Conservation (phyloP, 495 filamentous ascomycete genomes). For the Niebla homalea region DNA sequence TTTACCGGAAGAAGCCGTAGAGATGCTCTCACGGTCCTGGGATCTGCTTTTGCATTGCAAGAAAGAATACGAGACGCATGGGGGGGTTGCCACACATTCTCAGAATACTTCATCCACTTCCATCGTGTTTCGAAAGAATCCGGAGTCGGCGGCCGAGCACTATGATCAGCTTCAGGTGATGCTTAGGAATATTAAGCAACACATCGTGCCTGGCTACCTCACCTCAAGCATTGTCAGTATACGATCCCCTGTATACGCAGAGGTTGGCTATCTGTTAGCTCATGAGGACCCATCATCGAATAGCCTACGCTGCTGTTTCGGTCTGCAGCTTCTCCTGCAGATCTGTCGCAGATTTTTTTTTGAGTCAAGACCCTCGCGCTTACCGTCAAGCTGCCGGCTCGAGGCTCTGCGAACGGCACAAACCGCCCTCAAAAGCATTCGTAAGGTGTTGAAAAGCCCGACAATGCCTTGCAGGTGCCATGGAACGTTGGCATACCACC, state of each 20-base stretch:
- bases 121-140: slow-evolving; percentile 2
- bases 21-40: slow-evolving; percentile 1
- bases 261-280: slow-evolving; percentile 13
- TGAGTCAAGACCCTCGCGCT: background rate
- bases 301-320: slow-evolving; percentile 12
- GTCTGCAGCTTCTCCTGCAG: slow-evolving; percentile 14
- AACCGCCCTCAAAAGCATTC: slow-evolving; percentile 8
- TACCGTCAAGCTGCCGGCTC: slow-evolving; percentile 11
- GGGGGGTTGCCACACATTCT: background rate
- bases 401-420: slow-evolving; percentile 16
- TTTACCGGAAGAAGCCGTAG: background rate
- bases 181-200: slow-evolving; percentile 12
- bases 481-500: slow-evolving; percentile 17
- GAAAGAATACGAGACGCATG: too few species aligned
- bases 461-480: slow-evolving; percentile 19
- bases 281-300: slow-evolving; percentile 2
- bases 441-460: slow-evolving; percentile 8
- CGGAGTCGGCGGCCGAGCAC: slow-evolving; percentile 2
- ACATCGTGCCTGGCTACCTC: slow-evolving; percentile 1
- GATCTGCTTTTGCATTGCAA: background rate
- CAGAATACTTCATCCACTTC: background rate
- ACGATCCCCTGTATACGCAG: slow-evolving; percentile 13
- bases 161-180: slow-evolving; percentile 7
- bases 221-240: slow-evolving; percentile 6
- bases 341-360: slow-evolving; percentile 11